Conservation (phyloP, 306 rosid genomes). For the Lathyrus aphaca region DNA sequence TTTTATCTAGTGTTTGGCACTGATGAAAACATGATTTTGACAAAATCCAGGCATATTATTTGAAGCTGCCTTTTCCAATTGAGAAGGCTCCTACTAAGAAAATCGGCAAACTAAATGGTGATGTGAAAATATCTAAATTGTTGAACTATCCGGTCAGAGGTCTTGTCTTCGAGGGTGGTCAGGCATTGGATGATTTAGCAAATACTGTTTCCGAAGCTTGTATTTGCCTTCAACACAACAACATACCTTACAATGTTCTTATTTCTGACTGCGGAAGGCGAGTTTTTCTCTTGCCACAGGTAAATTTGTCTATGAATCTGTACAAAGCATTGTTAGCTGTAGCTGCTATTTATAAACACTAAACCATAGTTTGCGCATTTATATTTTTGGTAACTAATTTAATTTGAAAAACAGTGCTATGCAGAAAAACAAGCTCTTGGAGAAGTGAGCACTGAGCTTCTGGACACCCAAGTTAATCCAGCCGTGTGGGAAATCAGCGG, state of each 20-base stretch:
- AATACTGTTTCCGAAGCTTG: slow-evolving; percentile 82
- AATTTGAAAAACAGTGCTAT: slow-evolving; percentile 67
- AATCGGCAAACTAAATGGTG: slow-evolving; percentile 46
- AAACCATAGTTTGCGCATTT: neutral
- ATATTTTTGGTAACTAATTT: slow-evolving; percentile 10
- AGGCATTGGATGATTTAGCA: slow-evolving; percentile 57
- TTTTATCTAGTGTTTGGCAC: slow-evolving; percentile 14
- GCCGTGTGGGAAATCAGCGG: slow-evolving; percentile 99
- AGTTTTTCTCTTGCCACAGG: slow-evolving; percentile 91
- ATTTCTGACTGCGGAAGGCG: slow-evolving; percentile 80
- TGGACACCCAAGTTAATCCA: slow-evolving; percentile 96
- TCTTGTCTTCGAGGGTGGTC: slow-evolving; percentile 79
- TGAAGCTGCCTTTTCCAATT: slow-evolving; percentile 86
- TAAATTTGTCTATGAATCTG: slow-evolving; percentile 11
- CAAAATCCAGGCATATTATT: slow-evolving; percentile 75
- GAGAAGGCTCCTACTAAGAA: slow-evolving; percentile 83
- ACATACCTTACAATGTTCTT: slow-evolving; percentile 85
- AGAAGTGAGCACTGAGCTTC: slow-evolving; percentile 85
- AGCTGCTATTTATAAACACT: neutral
- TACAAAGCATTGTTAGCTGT: neutral
- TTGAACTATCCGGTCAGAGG: slow-evolving; percentile 85
- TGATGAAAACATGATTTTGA: slow-evolving; percentile 15
- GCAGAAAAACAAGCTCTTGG: slow-evolving; percentile 99
- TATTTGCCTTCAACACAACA: slow-evolving; percentile 84
- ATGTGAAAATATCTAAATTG: slow-evolving; percentile 65